These are phyloP conservation scores for Juglanconis sp. DNA, from an alignment of 2,329 filamentous ascomycete genomes.

Conservation along the genomic window DNA sequence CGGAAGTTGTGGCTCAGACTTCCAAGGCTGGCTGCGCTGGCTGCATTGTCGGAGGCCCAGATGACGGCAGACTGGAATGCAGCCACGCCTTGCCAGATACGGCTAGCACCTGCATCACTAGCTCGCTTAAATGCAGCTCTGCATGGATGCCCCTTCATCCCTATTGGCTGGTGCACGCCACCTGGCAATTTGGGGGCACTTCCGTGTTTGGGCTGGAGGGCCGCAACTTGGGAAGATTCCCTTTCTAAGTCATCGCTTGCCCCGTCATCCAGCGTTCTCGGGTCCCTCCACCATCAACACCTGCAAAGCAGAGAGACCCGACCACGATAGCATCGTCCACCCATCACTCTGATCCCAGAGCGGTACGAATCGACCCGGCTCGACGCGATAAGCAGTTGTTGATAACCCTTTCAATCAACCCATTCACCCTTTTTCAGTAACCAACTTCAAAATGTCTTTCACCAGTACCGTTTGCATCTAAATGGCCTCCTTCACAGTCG, in stretches of 20 bases:
- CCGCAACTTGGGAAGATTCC: background rate
- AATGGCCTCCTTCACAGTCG: slow-evolving; percentile 28
- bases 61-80: background rate
- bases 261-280: background rate
- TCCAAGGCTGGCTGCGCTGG: too few relatives aligned
- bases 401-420: background rate
- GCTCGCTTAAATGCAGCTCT: background rate
- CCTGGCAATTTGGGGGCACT: background rate
- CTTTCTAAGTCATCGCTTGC: background rate
- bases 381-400: background rate
- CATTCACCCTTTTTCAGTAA: background rate
- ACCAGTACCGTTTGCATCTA: slow-evolving; percentile 22
- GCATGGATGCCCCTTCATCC: background rate
- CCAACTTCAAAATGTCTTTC: slow-evolving; percentile 5
- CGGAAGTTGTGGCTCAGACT: too few relatives aligned
- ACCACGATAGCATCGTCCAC: background rate
- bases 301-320: background rate
- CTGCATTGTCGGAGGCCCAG: background rate
- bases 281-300: background rate
- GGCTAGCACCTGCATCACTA: background rate
- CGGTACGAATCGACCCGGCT: background rate
- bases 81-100: background rate
- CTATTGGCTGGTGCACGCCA: background rate
- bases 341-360: background rate
- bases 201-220: background rate